phyloP scores from a whole-genome alignment of 169 alveolate species.

The Amoebophrya sp. region DNA sequence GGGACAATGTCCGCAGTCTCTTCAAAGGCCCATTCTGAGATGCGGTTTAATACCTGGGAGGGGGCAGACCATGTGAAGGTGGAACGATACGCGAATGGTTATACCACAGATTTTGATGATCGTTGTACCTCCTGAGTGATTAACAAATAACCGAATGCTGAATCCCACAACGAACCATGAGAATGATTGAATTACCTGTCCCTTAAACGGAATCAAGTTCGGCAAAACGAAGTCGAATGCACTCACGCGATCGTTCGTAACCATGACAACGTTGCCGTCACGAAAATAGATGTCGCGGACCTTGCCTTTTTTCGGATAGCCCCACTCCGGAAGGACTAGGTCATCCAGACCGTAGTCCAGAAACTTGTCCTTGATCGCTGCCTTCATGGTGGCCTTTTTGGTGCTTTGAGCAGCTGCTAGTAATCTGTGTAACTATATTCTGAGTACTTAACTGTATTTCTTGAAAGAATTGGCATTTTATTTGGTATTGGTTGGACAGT shows the following conservation, averaged over 20 bases:
- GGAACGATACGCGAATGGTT: no score
- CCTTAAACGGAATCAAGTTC: conserved; percentile 53
- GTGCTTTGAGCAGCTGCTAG: no score
- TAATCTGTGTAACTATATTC: no score
- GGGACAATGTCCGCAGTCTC: conserved; percentile 49
- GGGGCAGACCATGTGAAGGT: no score
- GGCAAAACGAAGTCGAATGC: neutral
- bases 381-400: neutral
- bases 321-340: neutral
- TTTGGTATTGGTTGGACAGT: no score
- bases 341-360: neutral
- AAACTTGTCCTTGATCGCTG: neutral
- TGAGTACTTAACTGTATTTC: no score
- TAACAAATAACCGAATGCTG: no score
- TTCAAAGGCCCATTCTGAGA: conserved; percentile 41
- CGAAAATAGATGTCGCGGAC: conserved; percentile 51
- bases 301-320: conserved; percentile 21
- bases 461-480: no score
- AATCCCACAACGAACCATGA: no score
- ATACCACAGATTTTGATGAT: no score
- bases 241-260: conserved; percentile 43
- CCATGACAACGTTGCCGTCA: conserved; percentile 49
- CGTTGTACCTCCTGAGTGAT: no score
- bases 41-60: conserved; percentile 47
- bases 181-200: no score